Base-by-base conservation (phyloP, 805 yeast genomes). In the Yamadazyma ubonensis region DNA sequence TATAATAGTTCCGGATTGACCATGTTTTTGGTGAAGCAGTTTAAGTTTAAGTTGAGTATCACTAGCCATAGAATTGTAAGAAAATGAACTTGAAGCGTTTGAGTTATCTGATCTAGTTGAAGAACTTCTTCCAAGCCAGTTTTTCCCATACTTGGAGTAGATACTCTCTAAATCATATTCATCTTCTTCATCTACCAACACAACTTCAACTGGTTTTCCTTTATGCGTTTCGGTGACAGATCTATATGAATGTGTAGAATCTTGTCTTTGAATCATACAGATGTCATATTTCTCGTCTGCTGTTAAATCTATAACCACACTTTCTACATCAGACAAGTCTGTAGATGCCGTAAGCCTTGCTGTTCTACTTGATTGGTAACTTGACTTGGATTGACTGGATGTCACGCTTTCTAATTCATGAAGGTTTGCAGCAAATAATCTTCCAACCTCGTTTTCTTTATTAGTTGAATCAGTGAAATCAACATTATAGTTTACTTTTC, bases 151-250 rank as follows among this genome's bases (percentile, higher is more conserved):
- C 41, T 60, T 63, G 4, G 74, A 70, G 44, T 69, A 69, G 33
- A 70, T 60, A 46, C 73, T 68, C 44, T 56, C 58, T 36, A 70
- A 57, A 12, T 55, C 63, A 4, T 44, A 47, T 6, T 52, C 55
- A 15, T 51, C 57, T 5, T 64, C 69, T 18, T 62, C 68, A 8
- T 68, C 73, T 4, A 70, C 73, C 29, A 69, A 47, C 2, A 70
- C 73, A 5, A 70, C 72, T 39, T 70, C 75, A 0, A 69, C 65
- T 10, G 60, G 59, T 41, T 58, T 62, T 3, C 74, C 75, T 17
- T 60, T 61, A 17, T 50, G 59, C 4, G 58, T 55, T 36, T 70
- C 73, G 2, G 66, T 68, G 2, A 65, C 64, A 1, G 73, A 68
- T 42, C 46, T 57, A 45, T 69, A 70, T 1, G 73, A 65, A 5